Conservation (phyloP, 352 stramenopile genomes). For the Phytopythium mirpurense region DNA sequence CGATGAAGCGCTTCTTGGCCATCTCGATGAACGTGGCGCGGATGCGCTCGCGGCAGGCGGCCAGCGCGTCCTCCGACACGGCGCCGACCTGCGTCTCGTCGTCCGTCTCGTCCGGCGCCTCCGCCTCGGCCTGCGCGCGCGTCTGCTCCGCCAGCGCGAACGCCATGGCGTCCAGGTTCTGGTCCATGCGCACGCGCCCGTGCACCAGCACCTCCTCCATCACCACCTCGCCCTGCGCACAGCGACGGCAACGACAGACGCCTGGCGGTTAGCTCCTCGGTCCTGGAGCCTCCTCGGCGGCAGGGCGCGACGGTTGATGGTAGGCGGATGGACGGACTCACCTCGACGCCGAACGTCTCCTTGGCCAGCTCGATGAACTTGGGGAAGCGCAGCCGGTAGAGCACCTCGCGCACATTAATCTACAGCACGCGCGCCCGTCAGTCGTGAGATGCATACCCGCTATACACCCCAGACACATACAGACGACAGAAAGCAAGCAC, state of each 20-base stretch:
- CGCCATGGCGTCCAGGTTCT: conserved; percentile 81
- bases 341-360: conserved; percentile 63
- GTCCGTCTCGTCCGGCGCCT: conserved; percentile 5
- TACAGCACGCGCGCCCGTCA: conserved; percentile 13
- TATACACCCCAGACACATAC: no score
- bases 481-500: no score
- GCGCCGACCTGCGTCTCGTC: conserved; percentile 39
- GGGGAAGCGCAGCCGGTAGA: conserved; percentile 82
- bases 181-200: conserved; percentile 77
- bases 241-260: no score
- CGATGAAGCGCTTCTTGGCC: conserved; percentile 87
- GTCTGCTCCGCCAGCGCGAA: conserved; percentile 67
- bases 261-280: no score
- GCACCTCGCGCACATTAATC: conserved; percentile 75
- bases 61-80: conserved; percentile 67
- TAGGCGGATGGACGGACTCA: no score
- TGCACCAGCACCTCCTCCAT: conserved; percentile 88
- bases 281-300: no score
- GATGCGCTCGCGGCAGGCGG: conserved; percentile 52
- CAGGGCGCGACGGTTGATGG: neutral
- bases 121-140: conserved; percentile 10
- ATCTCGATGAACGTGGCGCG: conserved; percentile 80
- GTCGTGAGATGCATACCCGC: no score
- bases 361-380: conserved; percentile 81
- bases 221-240: conserved; percentile 68